Evolutionary conservation across 805 yeast genomes (phyloP), one percentile per base, ranked within the genome.

Genomic region (Saccharomycopsis sp.): DNA sequence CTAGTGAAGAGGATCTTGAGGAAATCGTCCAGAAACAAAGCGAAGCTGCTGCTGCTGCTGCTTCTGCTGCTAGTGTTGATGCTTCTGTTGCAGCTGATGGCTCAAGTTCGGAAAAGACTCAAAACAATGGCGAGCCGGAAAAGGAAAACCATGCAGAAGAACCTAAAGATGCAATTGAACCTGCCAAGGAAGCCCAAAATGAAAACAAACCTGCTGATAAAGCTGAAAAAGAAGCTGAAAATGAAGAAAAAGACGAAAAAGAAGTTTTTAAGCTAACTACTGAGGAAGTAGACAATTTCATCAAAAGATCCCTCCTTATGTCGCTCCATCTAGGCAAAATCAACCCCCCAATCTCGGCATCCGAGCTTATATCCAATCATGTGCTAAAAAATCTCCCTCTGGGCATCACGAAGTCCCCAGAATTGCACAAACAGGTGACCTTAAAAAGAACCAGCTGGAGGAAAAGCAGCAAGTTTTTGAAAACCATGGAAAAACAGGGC

Each of bases 401-500:
- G 0, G 78, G 87, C 56, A 85, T 83, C 64, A 20, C 29, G 9
- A 51, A 21, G 8, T 52, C 63, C 9, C 40, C 24, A 2, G 23
- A 41, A 4, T 37, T 61, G 2, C 66, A 73, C 2, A 68, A 72
- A 24, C 70, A 71, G 54, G 79, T 84, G 46, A 84, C 80, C 63
- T 79, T 87, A 59, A 91, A 91, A 70, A 86, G 83, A 66, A 84
- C 97, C 0, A 81, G 91, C 2, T 92, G 96, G 96, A 91, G 88
- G 70, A 92, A 92, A 67, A 82, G 92, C 2, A 79, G 91, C 14
- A 91, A 91, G 68, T 90, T 85, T 66, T 72, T 92, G 56, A 92
- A 90, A 67, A 84, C 87, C 4, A 89, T 91, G 84, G 97, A 89
- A 63, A 92, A 90, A 68, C 76, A 78, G 50, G 82, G 82, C 1